Evolutionary conservation across 2,329 filamentous ascomycete species (phyloP).

Genomic region (Mycogone perniciosa): DNA sequence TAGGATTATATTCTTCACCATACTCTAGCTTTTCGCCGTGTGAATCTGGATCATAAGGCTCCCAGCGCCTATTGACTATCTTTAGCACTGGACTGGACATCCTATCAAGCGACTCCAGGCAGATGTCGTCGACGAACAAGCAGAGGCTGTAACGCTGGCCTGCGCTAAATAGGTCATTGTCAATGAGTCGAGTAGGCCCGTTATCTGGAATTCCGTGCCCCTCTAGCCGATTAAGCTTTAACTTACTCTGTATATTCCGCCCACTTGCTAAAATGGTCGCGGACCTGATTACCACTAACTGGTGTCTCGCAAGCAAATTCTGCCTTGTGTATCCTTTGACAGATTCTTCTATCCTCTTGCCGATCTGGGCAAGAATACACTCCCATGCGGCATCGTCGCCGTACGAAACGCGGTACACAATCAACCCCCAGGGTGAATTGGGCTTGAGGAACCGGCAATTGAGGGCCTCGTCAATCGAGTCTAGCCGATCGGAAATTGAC

Average conservation of each 20-base stretch:
- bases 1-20: background rate
- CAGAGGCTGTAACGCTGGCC: constrained; percentile 7
- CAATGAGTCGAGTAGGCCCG: too few relatives aligned
- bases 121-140: constrained; percentile 6
- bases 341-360: background rate
- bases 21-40: background rate
- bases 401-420: constrained; percentile 7
- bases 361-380: background rate
- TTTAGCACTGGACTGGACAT: constrained; percentile 1
- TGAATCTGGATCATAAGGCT: background rate
- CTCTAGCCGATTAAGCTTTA: background rate
- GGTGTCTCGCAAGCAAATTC: background rate
- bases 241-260: background rate
- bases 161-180: too few relatives aligned
- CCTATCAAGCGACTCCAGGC: constrained; percentile 6
- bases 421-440: constrained; percentile 1
- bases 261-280: too few relatives aligned
- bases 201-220: background rate
- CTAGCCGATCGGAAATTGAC: background rate
- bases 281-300: background rate
- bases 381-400: constrained; percentile 6
- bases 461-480: background rate
- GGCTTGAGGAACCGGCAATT: background rate
- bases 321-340: background rate
- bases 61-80: constrained; percentile 2